These are phyloP conservation scores for Paspalum notatum DNA, from an alignment of 176 grass and related monocot genomes.

Conservation along the genomic window DNA sequence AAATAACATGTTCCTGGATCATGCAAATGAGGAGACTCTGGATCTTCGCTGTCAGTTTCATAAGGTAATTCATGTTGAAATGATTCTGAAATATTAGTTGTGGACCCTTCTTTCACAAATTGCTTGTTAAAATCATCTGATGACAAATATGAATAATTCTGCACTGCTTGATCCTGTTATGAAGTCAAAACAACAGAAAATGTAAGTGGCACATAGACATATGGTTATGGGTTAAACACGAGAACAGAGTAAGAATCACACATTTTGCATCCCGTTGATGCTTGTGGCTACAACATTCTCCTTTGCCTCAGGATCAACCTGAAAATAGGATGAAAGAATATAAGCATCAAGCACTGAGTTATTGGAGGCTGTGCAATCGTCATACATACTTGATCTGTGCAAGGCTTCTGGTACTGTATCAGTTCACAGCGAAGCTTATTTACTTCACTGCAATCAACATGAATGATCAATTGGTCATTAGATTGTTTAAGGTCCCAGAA, in stretches of 20 bases:
- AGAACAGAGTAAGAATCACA: conserved; percentile 29
- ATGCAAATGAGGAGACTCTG: conserved; percentile 35
- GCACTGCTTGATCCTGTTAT: conserved; percentile 35
- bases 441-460: conserved; percentile 55
- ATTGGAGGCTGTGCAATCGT: neutral
- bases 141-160: conserved; percentile 33
- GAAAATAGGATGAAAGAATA: conserved; percentile 24
- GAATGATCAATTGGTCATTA: neutral
- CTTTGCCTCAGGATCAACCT: conserved; percentile 34
- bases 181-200: conserved; percentile 32
- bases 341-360: conserved; percentile 24
- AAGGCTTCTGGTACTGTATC: conserved; percentile 49
- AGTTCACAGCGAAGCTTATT: conserved; percentile 62
- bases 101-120: conserved; percentile 27
- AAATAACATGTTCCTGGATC: conserved; percentile 33
- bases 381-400: conserved; percentile 41
- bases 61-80: conserved; percentile 45
- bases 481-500: conserved; percentile 29
- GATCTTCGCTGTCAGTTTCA: conserved; percentile 45
- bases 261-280: conserved; percentile 26
- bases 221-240: neutral
- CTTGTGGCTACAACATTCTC: conserved; percentile 19
- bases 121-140: conserved; percentile 28
- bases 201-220: conserved; percentile 12
- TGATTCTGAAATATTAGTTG: conserved; percentile 41